Evolutionary conservation across 805 yeast species (phyloP), one percentile per base, ranked within the genome.

Genomic region (Kregervanrija delftensis): DNA sequence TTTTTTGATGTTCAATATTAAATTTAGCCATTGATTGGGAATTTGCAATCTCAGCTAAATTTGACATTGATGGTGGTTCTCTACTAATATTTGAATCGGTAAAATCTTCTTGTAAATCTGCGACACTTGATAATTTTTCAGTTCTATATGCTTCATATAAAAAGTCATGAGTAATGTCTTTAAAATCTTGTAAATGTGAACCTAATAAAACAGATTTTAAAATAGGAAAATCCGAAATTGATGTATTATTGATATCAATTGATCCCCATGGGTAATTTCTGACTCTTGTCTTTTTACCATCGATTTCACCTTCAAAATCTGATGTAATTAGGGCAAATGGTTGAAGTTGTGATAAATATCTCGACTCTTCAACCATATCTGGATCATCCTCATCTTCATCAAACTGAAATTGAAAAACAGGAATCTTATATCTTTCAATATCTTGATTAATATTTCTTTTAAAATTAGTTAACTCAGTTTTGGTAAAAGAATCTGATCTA

Each of bases 181-280:
- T 79, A 61, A 79, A 67, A 54, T 79, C 84, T 59, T 78, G 83
- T 52, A 79, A 66, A 56, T 79, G 83, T 14, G 81, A 70, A 30
- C 83, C 83, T 46, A 79, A 64, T 15, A 79, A 54, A 9, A 77
- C 83, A 14, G 77, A 69, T 57, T 71, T 76, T 52, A 79, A 69
- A 35, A 73, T 59, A 8, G 79, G 64, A 59, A 79, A 78, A 56
- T 79, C 84, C 35, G 77, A 69, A 54, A 65, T 66, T 39, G 64
- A 67, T 14, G 80, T 69, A 58, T 79, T 73, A 56, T 69, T 69
- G 45, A 77, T 74, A 56, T 77, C 80, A 42, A 77, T 72, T 37
- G 68, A 50, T 9, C 91, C 91, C 93, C 93, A 86, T 30, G 91
- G 90, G 55, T 85, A 85, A 45, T 70, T 66, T 67, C 93, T 77